Percentiles rank a stretch among this genome's conserved stretches.
phyloP scores from a whole-genome alignment of 1,284 basidiomycete species.

The Apiotrichum porosum region DNA sequence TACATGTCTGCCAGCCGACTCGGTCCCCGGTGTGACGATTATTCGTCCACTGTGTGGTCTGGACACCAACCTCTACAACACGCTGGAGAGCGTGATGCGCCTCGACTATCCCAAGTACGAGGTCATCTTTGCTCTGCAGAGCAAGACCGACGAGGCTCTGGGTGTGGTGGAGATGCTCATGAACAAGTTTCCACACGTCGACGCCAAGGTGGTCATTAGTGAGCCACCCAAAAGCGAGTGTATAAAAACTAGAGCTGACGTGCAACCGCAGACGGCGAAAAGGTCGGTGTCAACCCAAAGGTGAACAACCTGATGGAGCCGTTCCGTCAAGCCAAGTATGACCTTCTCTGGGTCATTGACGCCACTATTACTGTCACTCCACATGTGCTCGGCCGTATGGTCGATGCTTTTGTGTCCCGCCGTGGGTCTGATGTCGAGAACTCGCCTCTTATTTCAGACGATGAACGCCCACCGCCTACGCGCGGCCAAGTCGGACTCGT shows the following conservation, averaged over 20 bases:
- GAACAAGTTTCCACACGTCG: conserved; percentile 63
- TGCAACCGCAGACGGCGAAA: conserved; percentile 47
- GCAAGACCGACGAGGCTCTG: conserved; percentile 75
- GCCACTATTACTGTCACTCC: conserved; percentile 79
- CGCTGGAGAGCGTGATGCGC: conserved; percentile 80
- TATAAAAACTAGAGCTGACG: conserved; percentile 1
- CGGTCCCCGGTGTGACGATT: conserved; percentile 80
- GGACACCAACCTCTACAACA: conserved; percentile 88
- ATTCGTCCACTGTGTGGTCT: conserved; percentile 86
- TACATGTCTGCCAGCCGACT: conserved; percentile 53
- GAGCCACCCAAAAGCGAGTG: conserved; percentile 34
- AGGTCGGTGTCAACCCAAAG: conserved; percentile 90
- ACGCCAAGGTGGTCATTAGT: conserved; percentile 72
- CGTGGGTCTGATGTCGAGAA: conserved; percentile 29
- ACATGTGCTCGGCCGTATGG: conserved; percentile 78
- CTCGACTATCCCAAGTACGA: conserved; percentile 87
- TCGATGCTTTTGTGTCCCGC: conserved; percentile 57
- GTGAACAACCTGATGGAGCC: conserved; percentile 91
- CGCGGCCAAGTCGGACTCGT: conserved; percentile 68
- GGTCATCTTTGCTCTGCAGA: conserved; percentile 78
- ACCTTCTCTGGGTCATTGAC: conserved; percentile 95
- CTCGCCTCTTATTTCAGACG: conserved; percentile 23
- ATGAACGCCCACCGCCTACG: conserved; percentile 27
- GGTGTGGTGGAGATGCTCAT: conserved; percentile 69
- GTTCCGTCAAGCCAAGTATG: conserved; percentile 72